These are phyloP conservation scores for Peniophora sp. DNA, from an alignment of 1,284 basidiomycete genomes.

Conservation along the genomic window DNA sequence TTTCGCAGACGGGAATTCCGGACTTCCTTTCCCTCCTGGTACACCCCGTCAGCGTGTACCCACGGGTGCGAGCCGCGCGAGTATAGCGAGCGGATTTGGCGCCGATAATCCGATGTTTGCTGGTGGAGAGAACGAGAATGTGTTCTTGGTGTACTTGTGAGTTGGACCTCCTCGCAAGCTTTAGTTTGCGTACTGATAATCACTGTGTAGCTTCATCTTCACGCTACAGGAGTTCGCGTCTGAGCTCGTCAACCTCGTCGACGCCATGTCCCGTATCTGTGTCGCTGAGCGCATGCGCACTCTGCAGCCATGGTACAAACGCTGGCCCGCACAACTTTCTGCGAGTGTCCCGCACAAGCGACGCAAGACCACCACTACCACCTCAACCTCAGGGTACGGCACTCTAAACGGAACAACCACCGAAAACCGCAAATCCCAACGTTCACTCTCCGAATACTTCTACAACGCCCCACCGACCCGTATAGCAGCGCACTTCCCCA, in stretches of 20 bases:
- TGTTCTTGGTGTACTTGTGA: slow-evolving; percentile 89
- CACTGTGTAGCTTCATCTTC: slow-evolving; percentile 71
- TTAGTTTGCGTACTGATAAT: neutral
- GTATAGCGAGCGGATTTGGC: too few species aligned
- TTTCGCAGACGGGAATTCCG: too few species aligned
- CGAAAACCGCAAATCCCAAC: too few species aligned
- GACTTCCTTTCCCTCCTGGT: too few species aligned
- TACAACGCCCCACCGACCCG: slow-evolving; percentile 53
- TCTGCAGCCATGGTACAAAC: slow-evolving; percentile 29
- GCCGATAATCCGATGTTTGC: slow-evolving; percentile 28
- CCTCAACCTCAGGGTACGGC: too few species aligned
- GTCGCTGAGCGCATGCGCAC: slow-evolving; percentile 44
- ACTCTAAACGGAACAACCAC: too few species aligned
- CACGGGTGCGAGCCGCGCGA: too few species aligned
- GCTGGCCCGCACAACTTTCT: slow-evolving; percentile 13
- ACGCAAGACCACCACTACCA: too few species aligned
- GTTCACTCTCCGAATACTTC: slow-evolving; percentile 29
- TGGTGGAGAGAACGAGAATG: slow-evolving; percentile 49
- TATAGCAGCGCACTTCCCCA: slow-evolving; percentile 71
- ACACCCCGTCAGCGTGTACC: too few species aligned
- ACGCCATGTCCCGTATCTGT: slow-evolving; percentile 74
- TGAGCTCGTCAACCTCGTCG: slow-evolving; percentile 75
- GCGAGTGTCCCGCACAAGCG: slow-evolving; percentile 4
- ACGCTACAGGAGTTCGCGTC: slow-evolving; percentile 86
- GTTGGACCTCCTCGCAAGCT: slow-evolving; percentile 23